phyloP scores from a whole-genome alignment of 305 asterid genomes.

The Plantago rigida region DNA sequence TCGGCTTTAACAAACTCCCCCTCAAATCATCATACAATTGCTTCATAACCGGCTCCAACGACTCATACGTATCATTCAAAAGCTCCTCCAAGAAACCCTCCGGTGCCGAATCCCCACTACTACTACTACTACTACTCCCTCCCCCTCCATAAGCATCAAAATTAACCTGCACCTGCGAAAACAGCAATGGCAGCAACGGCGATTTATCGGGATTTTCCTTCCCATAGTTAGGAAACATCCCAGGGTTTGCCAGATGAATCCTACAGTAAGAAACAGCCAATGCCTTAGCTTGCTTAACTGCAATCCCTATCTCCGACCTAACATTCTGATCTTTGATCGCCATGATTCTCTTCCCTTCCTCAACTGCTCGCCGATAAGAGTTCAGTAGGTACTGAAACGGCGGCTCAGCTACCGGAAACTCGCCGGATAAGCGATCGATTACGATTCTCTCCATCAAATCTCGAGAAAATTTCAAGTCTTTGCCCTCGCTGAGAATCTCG shows the following conservation, averaged over 20 bases:
- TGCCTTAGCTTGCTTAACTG: conserved; percentile 62
- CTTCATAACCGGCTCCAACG: conserved; percentile 65
- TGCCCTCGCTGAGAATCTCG: conserved; percentile 77
- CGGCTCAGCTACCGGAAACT: conserved; percentile 55
- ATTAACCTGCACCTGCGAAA: conserved; percentile 54
- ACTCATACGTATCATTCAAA: conserved; percentile 67
- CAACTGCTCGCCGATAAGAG: conserved; percentile 67
- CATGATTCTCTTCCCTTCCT: conserved; percentile 66
- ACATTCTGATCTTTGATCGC: conserved; percentile 61
- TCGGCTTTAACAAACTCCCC: conserved; percentile 56
- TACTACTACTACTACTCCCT: conserved; percentile 33
- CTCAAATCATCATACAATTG: conserved; percentile 90
- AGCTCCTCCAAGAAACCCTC: conserved; percentile 81
- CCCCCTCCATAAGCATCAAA: conserved; percentile 63
- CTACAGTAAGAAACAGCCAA: conserved; percentile 64
- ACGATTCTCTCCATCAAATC: conserved; percentile 72
- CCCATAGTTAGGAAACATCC: conserved; percentile 65
- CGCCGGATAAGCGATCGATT: conserved; percentile 73
- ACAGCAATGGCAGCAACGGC: conserved; percentile 55
- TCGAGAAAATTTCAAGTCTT: conserved; percentile 56
- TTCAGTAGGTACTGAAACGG: conserved; percentile 64
- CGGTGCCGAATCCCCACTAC: conserved; percentile 34
- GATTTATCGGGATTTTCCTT: conserved; percentile 39
- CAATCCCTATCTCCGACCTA: conserved; percentile 59
- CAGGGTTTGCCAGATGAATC: conserved; percentile 74